Evolutionary conservation across 2,329 filamentous ascomycete genomes (phyloP), one percentile per base, ranked within the genome.

Genomic region (Capronia epimyces): DNA sequence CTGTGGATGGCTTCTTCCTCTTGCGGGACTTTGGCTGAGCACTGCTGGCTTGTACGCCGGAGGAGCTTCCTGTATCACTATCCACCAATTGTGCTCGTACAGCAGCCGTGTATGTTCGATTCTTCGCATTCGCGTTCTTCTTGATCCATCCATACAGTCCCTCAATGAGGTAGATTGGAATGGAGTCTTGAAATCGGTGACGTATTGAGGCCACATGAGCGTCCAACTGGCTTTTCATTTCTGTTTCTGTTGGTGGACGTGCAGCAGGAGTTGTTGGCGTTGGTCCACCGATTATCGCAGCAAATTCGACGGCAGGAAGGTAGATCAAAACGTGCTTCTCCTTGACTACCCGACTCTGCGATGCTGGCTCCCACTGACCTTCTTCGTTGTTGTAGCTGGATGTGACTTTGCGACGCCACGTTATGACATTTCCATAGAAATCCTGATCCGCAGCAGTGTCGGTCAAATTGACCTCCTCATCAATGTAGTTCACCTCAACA

Each of bases 161-260:
- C 61, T 91, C 83, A 16, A 93, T 78, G 0, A 91, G 68, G 60
- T 88, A 89, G 34, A 91, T 78, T 10, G 82, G 65, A 34, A 75
- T 76, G 57, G 76, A 73, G 1, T 63, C 62, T 0, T 75, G 69
- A 61, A 84, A 83, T 42, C 73, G 69, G 0, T 63, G 68, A 62
- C 77, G 78, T 59, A 87, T 73, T 8, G 66, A 71, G 1, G 71
- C 62, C 20, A 86, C 73, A 65, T 89, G 80, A 1, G 75, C 59
- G 50, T 83, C 74, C 2, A 93, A 65, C 53, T 75, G 70, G 20
- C 75, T 62, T 39, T 69, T 69, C 59, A 78, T 69, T 49, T 69
- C 49, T 45, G 62, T 32, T 9, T 60, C 58, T 3, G 27, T 49
- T 8, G 36, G 21, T 18, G 40, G 9, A n/a, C 42, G 44, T 21